Evolutionary conservation across 371 early-diverging fungal genomes (phyloP), one percentile per base, ranked within the genome.

Genomic region (Mortierella sp.): DNA sequence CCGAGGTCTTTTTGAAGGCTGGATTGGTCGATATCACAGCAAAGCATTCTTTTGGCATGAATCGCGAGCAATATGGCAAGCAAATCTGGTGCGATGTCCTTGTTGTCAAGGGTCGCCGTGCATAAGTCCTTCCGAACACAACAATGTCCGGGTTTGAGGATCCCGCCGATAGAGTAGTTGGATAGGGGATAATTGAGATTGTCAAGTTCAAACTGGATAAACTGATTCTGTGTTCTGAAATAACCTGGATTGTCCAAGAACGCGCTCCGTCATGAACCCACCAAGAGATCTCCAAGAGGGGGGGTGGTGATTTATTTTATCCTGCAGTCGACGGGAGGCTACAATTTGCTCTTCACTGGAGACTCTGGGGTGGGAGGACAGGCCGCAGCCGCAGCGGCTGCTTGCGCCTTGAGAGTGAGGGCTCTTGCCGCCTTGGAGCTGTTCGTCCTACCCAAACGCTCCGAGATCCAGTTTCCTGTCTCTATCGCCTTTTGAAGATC

Each of bases 381-480:
- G 16, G 65, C 66, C 56, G 65, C 65, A 26, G 63, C 59, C 27
- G 72, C 65, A 26, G 63, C 59, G 23, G 72, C 65, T n/a, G 72
- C 10, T 7, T 52, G 24, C n/a, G 63, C 61, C 63, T 80, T 82
- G 38, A 70, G 47, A 23, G 65, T 80, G 39, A 80, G 43, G 10
- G 82, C 82, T 12, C 70, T 39, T 9, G 82, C 82, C 14, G 72
- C 80, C 68, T 76, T 82, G 52, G 82, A 82, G 31, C 79, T 80
- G 30, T 86, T 90, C 1, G 82, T 54, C 30, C 91, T 84, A 39
- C 89, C 91, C 19, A 98, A 72, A 49, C 91, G 67, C 13, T 84
- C 81, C 3, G 94, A 93, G 57, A 98, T 98, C 88, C 90, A 96
- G 73, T 89, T 80, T 18, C 97, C 98, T 46, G 89, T 86, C 26